Base-by-base conservation (phyloP, 129 eudicot genomes). In the Centrapalus pauciflorus region DNA sequence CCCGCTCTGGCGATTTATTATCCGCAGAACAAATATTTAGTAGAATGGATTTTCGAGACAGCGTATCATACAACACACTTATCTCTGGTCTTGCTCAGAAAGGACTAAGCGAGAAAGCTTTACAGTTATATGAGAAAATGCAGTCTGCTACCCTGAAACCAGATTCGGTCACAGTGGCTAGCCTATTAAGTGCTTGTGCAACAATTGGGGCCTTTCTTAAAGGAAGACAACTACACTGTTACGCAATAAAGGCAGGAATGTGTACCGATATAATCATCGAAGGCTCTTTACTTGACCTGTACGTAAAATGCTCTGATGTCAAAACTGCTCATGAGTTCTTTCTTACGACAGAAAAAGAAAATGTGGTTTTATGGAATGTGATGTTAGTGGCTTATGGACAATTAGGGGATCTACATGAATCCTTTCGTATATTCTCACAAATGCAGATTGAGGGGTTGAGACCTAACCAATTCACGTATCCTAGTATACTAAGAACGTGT, bases 351-450 rank as follows among this genome's bases (percentile, higher is more conserved):
- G 66, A 60, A 71, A 89, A 40, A 48, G 83, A 89, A 55, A 94
- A 94, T 37, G 84, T 94, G 19, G 99, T 94, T 59, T 71, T 94
- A 57, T 94, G 97, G 97, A 94, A 94, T 66, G 93, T 94, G 72
- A 94, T 94, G 99, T 84, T 94, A 46, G 89, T 84, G 70, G 97
- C 96, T 11, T 89, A 94, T 72, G 99, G 99, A 63, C 95, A 86
- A 66, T 72, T 70, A 33, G 97, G 95, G 55, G 87, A 89, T 76
- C 74, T 94, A 0, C 33, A 66, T 7, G 90, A 94, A 57, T 90
- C 96, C 1, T 43, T 63, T 0, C 26, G 57, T 9, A 71, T 86
- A 8, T 94, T 82, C 60, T 76, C 76, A 0, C 81, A 75, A 62
- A 86, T 94, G 99, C 96, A 77, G 77, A 57, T 70, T 57, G 32